phyloP scores from a whole-genome alignment of 148 eudicot species.

The Dianthus caryophyllus region DNA sequence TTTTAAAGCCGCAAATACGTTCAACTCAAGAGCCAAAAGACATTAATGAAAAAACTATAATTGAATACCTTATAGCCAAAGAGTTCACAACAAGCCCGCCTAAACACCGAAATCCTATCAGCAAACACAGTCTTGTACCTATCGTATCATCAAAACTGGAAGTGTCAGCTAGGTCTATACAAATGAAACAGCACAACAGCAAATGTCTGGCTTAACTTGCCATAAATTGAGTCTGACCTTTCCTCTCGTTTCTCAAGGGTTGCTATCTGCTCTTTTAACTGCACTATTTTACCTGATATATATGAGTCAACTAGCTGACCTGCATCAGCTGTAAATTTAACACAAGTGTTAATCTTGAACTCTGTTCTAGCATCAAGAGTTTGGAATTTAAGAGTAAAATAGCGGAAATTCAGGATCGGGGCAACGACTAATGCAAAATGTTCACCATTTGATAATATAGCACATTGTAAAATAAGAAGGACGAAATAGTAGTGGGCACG shows the following conservation, averaged over 20 bases:
- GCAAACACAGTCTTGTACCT: slow-evolving; percentile 99
- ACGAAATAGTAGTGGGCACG: neutral
- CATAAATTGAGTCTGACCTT: slow-evolving; percentile 47
- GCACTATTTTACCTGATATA: slow-evolving; percentile 81
- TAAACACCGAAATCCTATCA: slow-evolving; percentile 90
- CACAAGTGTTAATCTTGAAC: slow-evolving; percentile 3
- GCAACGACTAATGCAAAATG: neutral
- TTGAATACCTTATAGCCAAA: slow-evolving; percentile 91
- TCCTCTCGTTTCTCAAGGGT: slow-evolving; percentile 98
- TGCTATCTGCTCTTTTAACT: slow-evolving; percentile 96
- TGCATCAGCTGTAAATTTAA: slow-evolving; percentile 58
- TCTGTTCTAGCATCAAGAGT: slow-evolving; percentile 1
- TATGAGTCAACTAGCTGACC: slow-evolving; percentile 80
- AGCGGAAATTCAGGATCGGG: neutral
- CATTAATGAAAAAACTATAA: neutral
- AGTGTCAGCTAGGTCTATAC: slow-evolving; percentile 6
- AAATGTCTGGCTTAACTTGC: neutral
- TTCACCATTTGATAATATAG: neutral
- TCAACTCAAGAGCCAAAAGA: neutral
- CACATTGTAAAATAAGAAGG: neutral
- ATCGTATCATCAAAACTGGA: slow-evolving; percentile 26
- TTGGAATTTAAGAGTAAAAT: neutral
- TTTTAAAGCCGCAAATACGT: neutral
- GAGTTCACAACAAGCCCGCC: slow-evolving; percentile 99
- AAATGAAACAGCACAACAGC: neutral